These are phyloP conservation scores for Chara braunii DNA, from an alignment of 139 green algal genomes.

Conservation along the genomic window DNA sequence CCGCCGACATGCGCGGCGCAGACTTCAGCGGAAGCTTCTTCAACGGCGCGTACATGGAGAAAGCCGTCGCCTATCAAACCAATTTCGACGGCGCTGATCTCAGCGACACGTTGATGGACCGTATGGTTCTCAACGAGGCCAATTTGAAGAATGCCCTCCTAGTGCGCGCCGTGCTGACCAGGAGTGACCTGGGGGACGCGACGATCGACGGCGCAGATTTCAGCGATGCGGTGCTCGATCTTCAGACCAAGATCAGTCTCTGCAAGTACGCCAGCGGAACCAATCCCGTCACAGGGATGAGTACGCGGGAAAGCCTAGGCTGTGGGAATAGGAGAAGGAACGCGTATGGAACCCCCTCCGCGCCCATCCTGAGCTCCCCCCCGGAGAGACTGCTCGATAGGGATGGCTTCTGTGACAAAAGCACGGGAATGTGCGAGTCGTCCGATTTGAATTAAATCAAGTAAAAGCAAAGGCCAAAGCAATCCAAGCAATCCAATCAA, in stretches of 20 bases:
- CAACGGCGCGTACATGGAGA: slow-evolving; percentile 37
- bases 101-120: slow-evolving; percentile 81
- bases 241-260: slow-evolving; percentile 63
- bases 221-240: slow-evolving; percentile 85
- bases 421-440: slow-evolving; percentile 21
- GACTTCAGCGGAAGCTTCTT: slow-evolving; percentile 42
- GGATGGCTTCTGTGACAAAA: slow-evolving; percentile 37
- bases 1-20: slow-evolving; percentile 39
- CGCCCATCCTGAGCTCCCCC: slow-evolving; percentile 22
- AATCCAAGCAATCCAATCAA: too few relatives aligned
- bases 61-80: slow-evolving; percentile 42
- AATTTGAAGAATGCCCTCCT: slow-evolving; percentile 76
- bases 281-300: slow-evolving; percentile 70
- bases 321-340: slow-evolving; percentile 52
- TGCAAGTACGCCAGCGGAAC: slow-evolving; percentile 75
- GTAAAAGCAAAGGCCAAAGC: neutral
- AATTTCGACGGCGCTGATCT: slow-evolving; percentile 69
- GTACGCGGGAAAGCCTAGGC: slow-evolving; percentile 74
- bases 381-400: slow-evolving; percentile 4
- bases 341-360: slow-evolving; percentile 36
- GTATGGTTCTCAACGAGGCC: slow-evolving; percentile 70
- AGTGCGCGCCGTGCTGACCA: slow-evolving; percentile 72
- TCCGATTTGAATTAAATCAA: slow-evolving; percentile 7
- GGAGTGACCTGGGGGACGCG: slow-evolving; percentile 42
- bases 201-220: slow-evolving; percentile 78